Evolutionary conservation across 179 eudicot species (phyloP).

Genomic region (Gypsophila paniculata): DNA sequence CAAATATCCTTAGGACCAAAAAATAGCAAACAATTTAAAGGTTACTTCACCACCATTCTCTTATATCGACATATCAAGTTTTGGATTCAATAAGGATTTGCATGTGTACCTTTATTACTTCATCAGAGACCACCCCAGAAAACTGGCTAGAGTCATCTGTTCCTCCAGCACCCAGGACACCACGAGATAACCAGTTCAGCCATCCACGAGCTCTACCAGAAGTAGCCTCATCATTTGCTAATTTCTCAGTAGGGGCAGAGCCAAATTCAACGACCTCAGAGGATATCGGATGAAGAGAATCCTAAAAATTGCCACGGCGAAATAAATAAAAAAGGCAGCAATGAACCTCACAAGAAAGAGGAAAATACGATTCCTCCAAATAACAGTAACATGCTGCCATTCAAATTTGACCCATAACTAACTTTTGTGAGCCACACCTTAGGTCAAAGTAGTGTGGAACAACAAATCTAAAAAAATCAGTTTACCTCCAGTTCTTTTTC

Average conservation of each 20-base stretch:
- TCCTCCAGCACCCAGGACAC: slow-evolving; percentile 98
- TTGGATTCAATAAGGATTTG: background rate
- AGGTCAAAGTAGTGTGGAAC: background rate
- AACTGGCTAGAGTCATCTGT: slow-evolving; percentile 91
- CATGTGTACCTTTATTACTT: slow-evolving; percentile 68
- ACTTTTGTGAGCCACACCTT: background rate
- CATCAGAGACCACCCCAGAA: slow-evolving; percentile 98
- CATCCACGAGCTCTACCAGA: slow-evolving; percentile 76
- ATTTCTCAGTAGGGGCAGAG: slow-evolving; percentile 35
- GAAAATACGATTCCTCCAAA: background rate
- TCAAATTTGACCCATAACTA: background rate
- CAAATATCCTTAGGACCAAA: slow-evolving; percentile 61
- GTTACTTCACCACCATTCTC: background rate
- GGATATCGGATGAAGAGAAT: slow-evolving; percentile 42
- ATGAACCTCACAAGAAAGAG: background rate
- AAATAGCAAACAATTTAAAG: slow-evolving; percentile 9
- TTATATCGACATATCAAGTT: background rate
- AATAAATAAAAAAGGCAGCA: background rate
- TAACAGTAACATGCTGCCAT: background rate
- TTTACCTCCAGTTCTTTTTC: slow-evolving; percentile 79
- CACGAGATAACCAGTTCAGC: slow-evolving; percentile 94
- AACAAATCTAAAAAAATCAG: slow-evolving; percentile 2
- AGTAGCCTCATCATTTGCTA: slow-evolving; percentile 47
- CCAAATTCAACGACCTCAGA: slow-evolving; percentile 32
- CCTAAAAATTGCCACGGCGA: slow-evolving; percentile 38